phyloP scores from a whole-genome alignment of 1,284 basidiomycete genomes.

The Ganoderma sinense region DNA sequence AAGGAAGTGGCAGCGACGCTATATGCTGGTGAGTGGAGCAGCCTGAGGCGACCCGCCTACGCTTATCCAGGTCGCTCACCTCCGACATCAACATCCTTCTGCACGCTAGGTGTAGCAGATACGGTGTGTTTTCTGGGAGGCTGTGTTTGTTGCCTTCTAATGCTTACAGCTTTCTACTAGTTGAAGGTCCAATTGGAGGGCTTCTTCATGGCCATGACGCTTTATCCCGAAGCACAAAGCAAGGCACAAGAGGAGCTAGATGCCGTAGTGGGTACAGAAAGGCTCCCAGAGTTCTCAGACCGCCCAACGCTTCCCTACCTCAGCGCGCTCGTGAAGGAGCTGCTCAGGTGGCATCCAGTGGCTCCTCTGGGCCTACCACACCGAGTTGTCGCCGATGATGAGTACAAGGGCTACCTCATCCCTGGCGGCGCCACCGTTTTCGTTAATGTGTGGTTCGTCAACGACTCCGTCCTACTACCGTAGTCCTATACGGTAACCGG shows the following conservation, averaged over 20 bases:
- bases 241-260: constrained; percentile 44
- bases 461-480: too few relatives aligned
- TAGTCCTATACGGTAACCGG: too few relatives aligned
- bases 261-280: constrained; percentile 35
- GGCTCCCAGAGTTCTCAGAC: constrained; percentile 42
- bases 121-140: not conserved
- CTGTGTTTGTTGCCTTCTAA: too few relatives aligned
- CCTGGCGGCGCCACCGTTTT: constrained; percentile 20
- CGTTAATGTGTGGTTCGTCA: constrained; percentile 24
- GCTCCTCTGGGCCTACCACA: constrained; percentile 28
- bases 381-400: constrained; percentile 22
- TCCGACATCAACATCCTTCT: not conserved
- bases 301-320: constrained; percentile 38
- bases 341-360: constrained; percentile 40
- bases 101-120: not conserved
- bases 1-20: constrained; percentile 19
- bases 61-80: not conserved
- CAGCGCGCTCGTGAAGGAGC: constrained; percentile 41
- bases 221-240: constrained; percentile 38
- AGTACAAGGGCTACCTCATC: constrained; percentile 20
- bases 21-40: constrained; percentile 21
- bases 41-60: not conserved
- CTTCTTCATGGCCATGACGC: constrained; percentile 41
- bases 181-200: constrained; percentile 4
- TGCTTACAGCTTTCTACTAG: not conserved